A percentile compares a stretch with the other conserved stretches of the same genome.
Evolutionary conservation across 2,329 filamentous ascomycete genomes (phyloP).

Genomic region (Dryadomyces quercivorus): DNA sequence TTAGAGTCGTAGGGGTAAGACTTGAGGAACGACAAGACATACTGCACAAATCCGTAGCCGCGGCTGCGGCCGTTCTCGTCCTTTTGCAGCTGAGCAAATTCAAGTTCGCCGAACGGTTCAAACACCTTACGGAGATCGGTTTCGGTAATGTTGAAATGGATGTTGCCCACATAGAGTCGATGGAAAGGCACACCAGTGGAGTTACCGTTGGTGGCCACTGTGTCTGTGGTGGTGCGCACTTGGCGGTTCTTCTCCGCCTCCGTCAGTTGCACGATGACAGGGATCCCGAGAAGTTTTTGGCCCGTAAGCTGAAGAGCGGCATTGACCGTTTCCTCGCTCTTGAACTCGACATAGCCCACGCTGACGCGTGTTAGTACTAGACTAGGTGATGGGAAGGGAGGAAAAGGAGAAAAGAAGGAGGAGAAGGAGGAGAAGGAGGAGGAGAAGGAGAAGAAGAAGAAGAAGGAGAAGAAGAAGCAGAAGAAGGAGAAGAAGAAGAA

Average conservation of each 20-base stretch:
- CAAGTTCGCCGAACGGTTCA: slow-evolving; percentile 92
- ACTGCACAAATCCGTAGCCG: slow-evolving; percentile 99
- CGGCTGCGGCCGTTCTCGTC: slow-evolving; percentile 83
- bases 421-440: not conserved
- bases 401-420: not conserved
- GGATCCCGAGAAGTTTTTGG: slow-evolving; percentile 96
- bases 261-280: slow-evolving; percentile 94
- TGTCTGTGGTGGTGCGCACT: slow-evolving; percentile 57
- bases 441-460: no score
- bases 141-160: slow-evolving; percentile 98
- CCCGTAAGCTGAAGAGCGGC: slow-evolving; percentile 95
- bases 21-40: slow-evolving; percentile 39
- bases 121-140: slow-evolving; percentile 92
- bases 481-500: no score
- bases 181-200: slow-evolving; percentile 86
- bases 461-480: no score
- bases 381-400: slow-evolving; percentile 14
- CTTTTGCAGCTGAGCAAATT: slow-evolving; percentile 95
- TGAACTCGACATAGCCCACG: slow-evolving; percentile 99
- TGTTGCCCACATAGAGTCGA: slow-evolving; percentile 96
- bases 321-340: slow-evolving; percentile 84
- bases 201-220: slow-evolving; percentile 45
- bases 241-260: slow-evolving; percentile 99
- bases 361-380: slow-evolving; percentile 31
- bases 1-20: slow-evolving; percentile 23